Base-by-base conservation (phyloP, 2,329 filamentous ascomycete genomes). In the Onygenales sp. region DNA sequence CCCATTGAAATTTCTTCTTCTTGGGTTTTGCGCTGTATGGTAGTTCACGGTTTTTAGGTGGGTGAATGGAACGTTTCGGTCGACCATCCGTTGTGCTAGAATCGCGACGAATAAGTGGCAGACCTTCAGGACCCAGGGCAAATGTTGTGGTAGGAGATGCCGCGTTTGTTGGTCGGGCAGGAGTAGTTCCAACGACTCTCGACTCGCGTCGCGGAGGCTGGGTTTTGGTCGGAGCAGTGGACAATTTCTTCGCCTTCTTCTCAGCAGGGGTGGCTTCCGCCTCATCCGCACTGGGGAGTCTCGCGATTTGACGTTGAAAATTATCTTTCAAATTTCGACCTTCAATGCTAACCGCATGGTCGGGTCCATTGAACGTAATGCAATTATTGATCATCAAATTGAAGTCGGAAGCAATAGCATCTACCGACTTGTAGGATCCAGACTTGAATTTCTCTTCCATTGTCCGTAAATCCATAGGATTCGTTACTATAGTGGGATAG, bases 61-160 rank as follows among this genome's bases (percentile, higher is more conserved):
- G 87, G 63, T 95, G 89, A 53, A 97, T 95, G 11, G 92, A 89
- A 52, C 93, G 86, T 76, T 96, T 96, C 9, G 92, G 91, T 50
- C 93, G 83, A 54, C 85, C 86, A 60, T 90, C 88, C 4, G 80
- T 79, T 54, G 85, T 86, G 5, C 83, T 85, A 1, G 89, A 95
- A 63, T 94, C 89, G 17, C 92, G 86, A 52, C 93, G 86, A 58
- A 93, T 93, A 41, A 89, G 78, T 7, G 89, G 89, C 41, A 89
- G 78, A 1, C 88, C 89, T 61, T 89, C 83, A 1, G 88, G 82
- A 27, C 86, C 83, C 9, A 94, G 76, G 2, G 89, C 88, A 69
- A 90, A 94, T 0, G 86, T 80, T 33, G 78, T 78, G 32, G 74
- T 72, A 5, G 73, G 70, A 3, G 72, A 65, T 33, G 66, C 61